Conservation (phyloP, 2,329 filamentous ascomycete species). For the Sporothrix luriei region DNA sequence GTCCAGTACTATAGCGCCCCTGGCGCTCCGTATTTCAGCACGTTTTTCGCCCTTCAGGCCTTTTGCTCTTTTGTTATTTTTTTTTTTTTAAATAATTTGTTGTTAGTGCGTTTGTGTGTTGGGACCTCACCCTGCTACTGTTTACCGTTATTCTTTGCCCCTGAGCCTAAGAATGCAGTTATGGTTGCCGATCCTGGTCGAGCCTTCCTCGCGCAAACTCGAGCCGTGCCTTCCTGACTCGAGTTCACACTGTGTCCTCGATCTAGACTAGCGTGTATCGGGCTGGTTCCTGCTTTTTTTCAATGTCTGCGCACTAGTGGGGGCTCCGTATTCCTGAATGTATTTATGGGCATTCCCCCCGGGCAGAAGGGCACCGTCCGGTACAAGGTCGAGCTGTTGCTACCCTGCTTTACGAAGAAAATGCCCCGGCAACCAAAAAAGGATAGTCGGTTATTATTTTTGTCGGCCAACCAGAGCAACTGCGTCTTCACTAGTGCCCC, state of each 20-base stretch:
- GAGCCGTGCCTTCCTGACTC: neutral
- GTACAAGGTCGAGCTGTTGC: constrained; percentile 12
- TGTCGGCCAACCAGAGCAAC: constrained; percentile 14
- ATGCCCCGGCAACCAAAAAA: constrained; percentile 28
- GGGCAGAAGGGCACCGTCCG: neutral
- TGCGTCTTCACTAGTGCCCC: neutral
- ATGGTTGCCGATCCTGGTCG: neutral
- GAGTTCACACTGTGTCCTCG: neutral
- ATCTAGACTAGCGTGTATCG: constrained; percentile 2
- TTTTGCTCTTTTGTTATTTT: neutral
- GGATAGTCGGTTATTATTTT: constrained; percentile 25
- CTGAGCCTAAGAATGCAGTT: constrained; percentile 7
- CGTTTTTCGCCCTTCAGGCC: neutral
- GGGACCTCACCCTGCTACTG: neutral
- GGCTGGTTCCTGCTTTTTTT: constrained; percentile 25
- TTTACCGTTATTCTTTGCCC: constrained; percentile 1
- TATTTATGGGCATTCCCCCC: constrained; percentile 22
- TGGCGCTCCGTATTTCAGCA: constrained; percentile 8
- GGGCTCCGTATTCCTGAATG: constrained; percentile 25
- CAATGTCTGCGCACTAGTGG: neutral
- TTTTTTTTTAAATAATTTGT: neutral
- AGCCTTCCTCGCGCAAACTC: neutral
- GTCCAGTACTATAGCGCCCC: constrained; percentile 20
- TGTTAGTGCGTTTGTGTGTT: neutral
- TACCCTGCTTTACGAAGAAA: constrained; percentile 15